Conservation (phyloP, 495 filamentous ascomycete genomes). For the Penicillium samsonianum region DNA sequence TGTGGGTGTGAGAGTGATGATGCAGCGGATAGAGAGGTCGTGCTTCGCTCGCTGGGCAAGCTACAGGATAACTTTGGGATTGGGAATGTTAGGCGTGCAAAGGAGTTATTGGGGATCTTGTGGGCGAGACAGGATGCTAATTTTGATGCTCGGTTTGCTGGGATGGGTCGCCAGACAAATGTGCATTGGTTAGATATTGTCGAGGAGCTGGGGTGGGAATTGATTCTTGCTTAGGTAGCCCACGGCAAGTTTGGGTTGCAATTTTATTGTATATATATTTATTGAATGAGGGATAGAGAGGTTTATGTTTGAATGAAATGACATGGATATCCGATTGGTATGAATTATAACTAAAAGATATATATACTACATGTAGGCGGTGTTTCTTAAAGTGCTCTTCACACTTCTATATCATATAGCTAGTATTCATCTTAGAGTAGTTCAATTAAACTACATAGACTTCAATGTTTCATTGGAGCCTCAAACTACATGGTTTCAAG, state of each 20-base stretch:
- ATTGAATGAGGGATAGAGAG: not conserved
- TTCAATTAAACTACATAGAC: no score
- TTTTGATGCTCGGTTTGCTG: not conserved
- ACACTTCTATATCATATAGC: no score
- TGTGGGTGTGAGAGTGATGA: slow-evolving; percentile 39
- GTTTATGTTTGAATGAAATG: not conserved
- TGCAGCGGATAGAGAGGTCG: slow-evolving; percentile 27
- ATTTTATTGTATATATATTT: not conserved
- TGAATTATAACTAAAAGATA: not conserved
- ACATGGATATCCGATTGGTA: not conserved
- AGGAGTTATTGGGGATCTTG: slow-evolving; percentile 40
- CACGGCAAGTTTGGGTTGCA: not conserved
- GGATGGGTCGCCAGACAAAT: not conserved
- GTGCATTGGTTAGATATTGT: slow-evolving; percentile 46
- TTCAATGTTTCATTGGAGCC: no score
- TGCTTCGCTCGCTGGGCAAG: slow-evolving; percentile 32
- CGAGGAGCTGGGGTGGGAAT: slow-evolving; percentile 44
- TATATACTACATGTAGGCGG: no score
- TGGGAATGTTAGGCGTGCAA: slow-evolving; percentile 43
- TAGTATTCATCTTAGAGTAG: no score
- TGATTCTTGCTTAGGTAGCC: slow-evolving; percentile 38
- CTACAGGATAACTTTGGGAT: slow-evolving; percentile 46
- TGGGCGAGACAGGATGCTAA: slow-evolving; percentile 34
- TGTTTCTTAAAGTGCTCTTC: no score
- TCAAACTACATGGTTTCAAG: no score